Percentiles rank a stretch among this genome's conserved stretches.
Conservation (phyloP, 306 rosid species). For the Lathyrus aphaca region DNA sequence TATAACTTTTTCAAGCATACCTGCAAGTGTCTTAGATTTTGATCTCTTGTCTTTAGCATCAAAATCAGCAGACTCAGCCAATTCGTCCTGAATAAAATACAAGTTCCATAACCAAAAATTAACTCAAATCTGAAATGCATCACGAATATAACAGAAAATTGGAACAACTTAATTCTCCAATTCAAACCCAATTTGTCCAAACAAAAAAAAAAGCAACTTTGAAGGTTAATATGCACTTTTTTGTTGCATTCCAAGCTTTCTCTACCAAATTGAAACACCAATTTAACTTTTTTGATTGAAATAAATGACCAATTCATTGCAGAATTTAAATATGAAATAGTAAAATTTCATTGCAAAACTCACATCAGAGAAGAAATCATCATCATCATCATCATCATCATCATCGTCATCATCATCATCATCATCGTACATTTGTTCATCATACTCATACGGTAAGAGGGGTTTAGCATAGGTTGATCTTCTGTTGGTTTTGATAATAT, state of each 20-base stretch:
- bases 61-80: slow-evolving; percentile 59
- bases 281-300: background rate
- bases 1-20: slow-evolving; percentile 24
- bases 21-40: slow-evolving; percentile 44
- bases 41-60: slow-evolving; percentile 53
- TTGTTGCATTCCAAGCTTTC: background rate
- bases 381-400: slow-evolving; percentile 27
- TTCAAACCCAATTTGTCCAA: no score
- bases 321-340: background rate
- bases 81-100: slow-evolving; percentile 60
- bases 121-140: slow-evolving; percentile 8
- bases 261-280: background rate
- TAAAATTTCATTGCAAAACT: slow-evolving; percentile 28
- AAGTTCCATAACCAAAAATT: slow-evolving; percentile 27
- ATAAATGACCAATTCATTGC: background rate
- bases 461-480: slow-evolving; percentile 59
- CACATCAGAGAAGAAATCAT: slow-evolving; percentile 64
- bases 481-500: slow-evolving; percentile 70
- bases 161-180: background rate
- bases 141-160: background rate
- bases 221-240: background rate
- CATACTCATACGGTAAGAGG: slow-evolving; percentile 59
- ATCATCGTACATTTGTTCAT: slow-evolving; percentile 22
- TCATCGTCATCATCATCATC: slow-evolving; percentile 55
- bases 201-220: no score